Conservation (phyloP, 148 eudicot species). For the Vaccinium vitisidaea region DNA sequence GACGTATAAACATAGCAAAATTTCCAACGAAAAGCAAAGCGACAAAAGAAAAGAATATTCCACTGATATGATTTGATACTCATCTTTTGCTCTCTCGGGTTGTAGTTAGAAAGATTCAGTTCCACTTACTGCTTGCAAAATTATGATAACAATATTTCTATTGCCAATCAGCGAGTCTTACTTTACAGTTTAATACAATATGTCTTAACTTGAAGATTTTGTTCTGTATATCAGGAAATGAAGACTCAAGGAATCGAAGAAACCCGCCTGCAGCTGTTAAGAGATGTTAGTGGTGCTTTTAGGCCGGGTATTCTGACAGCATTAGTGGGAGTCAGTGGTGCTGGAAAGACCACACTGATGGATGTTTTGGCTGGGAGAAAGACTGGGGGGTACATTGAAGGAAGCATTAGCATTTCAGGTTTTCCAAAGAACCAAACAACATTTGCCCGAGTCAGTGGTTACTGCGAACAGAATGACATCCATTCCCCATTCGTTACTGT, state of each 20-base stretch:
- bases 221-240: constrained; percentile 31
- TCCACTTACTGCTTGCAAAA: neutral
- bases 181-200: neutral
- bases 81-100: neutral
- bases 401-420: constrained; percentile 6
- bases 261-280: constrained; percentile 28
- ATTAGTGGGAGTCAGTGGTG: constrained; percentile 14
- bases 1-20: neutral
- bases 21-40: neutral
- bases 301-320: constrained; percentile 42
- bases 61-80: neutral
- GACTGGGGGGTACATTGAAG: constrained; percentile 6
- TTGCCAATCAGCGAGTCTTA: neutral
- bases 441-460: constrained; percentile 8
- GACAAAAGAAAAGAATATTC: neutral
- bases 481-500: constrained; percentile 41
- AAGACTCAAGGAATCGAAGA: constrained; percentile 33
- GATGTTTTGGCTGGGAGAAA: constrained; percentile 5
- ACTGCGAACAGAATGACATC: constrained; percentile 28
- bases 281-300: constrained; percentile 18
- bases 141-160: neutral
- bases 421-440: constrained; percentile 4
- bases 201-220: neutral
- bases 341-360: constrained; percentile 7
- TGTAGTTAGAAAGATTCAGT: neutral